These are phyloP conservation scores for Saturnispora bothae DNA, from an alignment of 805 yeast genomes.

Conservation along the genomic window DNA sequence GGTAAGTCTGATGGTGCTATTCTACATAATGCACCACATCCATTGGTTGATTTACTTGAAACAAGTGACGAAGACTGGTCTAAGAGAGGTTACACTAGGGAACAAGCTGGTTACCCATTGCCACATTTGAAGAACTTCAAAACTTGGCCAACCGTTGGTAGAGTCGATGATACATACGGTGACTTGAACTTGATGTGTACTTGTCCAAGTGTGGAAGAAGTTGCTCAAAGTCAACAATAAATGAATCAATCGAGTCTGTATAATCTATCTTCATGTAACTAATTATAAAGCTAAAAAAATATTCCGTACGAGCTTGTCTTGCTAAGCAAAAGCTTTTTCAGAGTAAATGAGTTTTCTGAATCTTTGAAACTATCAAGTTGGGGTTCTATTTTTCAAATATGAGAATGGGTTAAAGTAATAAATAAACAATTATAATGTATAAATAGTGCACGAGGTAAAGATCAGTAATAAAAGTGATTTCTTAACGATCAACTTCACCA, in stretches of 20 bases:
- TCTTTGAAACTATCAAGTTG: too few relatives aligned
- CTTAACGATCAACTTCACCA: conserved; percentile 84
- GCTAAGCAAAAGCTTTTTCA: too few relatives aligned
- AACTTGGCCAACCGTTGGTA: conserved; percentile 92
- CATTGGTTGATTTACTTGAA: conserved; percentile 63
- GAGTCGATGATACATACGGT: conserved; percentile 92
- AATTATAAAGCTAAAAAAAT: too few relatives aligned
- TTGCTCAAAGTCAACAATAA: conserved; percentile 28
- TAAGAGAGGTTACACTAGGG: conserved; percentile 79
- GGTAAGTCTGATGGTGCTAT: conserved; percentile 60
- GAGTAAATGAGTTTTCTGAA: too few relatives aligned
- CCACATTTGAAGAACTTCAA: conserved; percentile 63
- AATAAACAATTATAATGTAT: too few relatives aligned
- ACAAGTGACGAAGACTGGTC: conserved; percentile 63
- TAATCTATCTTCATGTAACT: too few relatives aligned
- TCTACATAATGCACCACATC: conserved; percentile 87
- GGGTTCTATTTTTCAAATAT: too few relatives aligned
- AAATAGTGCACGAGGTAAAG: too few relatives aligned
- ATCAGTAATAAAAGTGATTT: too few relatives aligned
- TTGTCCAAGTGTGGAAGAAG: conserved; percentile 78
- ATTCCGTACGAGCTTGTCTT: too few relatives aligned
- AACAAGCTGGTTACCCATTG: conserved; percentile 87
- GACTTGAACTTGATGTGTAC: conserved; percentile 89
- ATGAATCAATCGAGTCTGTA: too few relatives aligned
- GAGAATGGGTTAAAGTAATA: too few relatives aligned